Evolutionary conservation across 2,329 filamentous ascomycete genomes (phyloP), one percentile per base, ranked within the genome.

Genomic region (Aspergillus calidoustus): DNA sequence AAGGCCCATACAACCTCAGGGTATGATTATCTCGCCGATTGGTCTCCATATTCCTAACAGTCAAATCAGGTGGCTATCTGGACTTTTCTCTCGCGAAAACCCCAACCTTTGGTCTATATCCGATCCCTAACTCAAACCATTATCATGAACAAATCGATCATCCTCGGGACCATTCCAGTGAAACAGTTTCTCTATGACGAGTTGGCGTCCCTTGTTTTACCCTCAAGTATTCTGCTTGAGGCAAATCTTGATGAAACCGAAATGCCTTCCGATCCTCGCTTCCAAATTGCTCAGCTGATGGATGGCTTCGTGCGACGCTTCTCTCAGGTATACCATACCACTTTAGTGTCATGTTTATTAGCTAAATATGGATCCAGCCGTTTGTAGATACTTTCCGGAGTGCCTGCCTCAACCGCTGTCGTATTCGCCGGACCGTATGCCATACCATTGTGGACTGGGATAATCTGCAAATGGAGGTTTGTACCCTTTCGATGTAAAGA

Each of bases 381-480:
- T 97, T 93, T 71, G 81, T 97, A 19, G 93, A 97, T 67, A 84
- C 96, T 17, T 89, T 95, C 70, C 87, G 93, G 52, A 90, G 91
- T 7, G 83, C 95, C 19, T 96, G 93, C 70, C 91, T 98, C 73
- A 99, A 98, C 72, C 85, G 93, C 56, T 96, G 92, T 72, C 89
- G 95, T 2, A 87, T 96, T 47, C 87, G 95, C n/a, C 87, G 95
- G 41, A 93, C 90, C n/a, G 84, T 99, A 8, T 93, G 89, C 64
- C 94, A 98, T 73, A 86, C 89, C 15, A 87, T 97, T 41, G 81
- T 87, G 3, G 90, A 94, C 62, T 96, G 93, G 89, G 93, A 97
- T 70, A 85, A 86, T 55, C 82, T 98, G 2, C 93, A 97, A 76
- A 82, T 86, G 8, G 92, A 96, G 70, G 90, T 91, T 69, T 64